These are phyloP conservation scores for Halophytophthora batemanensis DNA, from an alignment of 352 stramenopile species.

Conservation along the genomic window DNA sequence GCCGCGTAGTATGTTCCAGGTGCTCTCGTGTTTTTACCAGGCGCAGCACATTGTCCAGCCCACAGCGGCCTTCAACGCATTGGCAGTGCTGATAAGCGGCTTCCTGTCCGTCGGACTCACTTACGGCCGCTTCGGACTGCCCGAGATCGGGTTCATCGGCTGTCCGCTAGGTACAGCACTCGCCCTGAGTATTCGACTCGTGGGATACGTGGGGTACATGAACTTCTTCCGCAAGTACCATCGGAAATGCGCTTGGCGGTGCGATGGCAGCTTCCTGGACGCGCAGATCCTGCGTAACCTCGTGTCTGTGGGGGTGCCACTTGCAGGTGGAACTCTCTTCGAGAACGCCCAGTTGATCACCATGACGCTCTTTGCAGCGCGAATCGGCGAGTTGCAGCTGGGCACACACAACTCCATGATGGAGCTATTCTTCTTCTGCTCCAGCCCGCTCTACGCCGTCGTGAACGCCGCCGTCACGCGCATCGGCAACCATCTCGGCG, in stretches of 20 bases:
- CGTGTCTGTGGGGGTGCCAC: conserved; percentile 45
- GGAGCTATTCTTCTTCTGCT: conserved; percentile 83
- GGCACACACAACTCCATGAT: conserved; percentile 84
- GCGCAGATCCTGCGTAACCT: conserved; percentile 39
- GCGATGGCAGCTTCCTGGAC: conserved; percentile 50
- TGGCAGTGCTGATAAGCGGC: conserved; percentile 59
- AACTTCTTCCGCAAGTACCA: conserved; percentile 51
- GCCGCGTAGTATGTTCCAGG: conserved; percentile 79
- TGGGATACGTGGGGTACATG: conserved; percentile 70
- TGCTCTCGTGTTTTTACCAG: conserved; percentile 77
- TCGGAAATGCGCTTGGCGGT: conserved; percentile 51
- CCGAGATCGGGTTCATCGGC: conserved; percentile 67
- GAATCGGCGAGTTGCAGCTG: conserved; percentile 69
- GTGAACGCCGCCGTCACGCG: conserved; percentile 59
- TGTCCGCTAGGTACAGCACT: conserved; percentile 68
- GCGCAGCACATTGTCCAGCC: conserved; percentile 79
- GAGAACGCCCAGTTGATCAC: conserved; percentile 80
- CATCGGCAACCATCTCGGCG: conserved; percentile 63
- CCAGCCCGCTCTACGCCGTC: conserved; percentile 69
- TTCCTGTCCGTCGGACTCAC: conserved; percentile 65
- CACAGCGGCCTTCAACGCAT: conserved; percentile 54
- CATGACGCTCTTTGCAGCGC: conserved; percentile 72
- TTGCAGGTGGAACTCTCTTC: conserved; percentile 61
- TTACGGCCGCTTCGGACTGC: conserved; percentile 53
- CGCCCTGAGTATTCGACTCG: conserved; percentile 47